A percentile compares a stretch with the other conserved stretches of the same genome.
phyloP scores from a whole-genome alignment of 306 rosid species.

The Fragaria nilgerrensis region DNA sequence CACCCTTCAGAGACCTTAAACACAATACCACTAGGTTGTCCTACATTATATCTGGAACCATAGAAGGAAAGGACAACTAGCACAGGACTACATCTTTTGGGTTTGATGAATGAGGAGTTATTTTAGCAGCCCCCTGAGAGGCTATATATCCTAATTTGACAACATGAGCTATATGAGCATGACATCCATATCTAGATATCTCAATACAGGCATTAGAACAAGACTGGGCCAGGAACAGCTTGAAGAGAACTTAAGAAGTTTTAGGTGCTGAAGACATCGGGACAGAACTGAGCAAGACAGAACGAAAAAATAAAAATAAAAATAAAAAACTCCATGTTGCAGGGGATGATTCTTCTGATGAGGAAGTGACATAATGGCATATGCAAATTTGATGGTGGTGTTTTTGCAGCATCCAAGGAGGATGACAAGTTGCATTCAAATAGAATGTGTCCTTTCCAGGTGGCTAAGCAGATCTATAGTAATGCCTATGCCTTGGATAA shows the following conservation, averaged over 20 bases:
- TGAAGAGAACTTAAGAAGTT: not conserved
- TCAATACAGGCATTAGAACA: not conserved
- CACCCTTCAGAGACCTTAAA: not conserved
- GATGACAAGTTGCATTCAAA: not conserved
- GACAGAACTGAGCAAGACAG: not conserved
- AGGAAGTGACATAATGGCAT: not conserved
- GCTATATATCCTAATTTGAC: not conserved
- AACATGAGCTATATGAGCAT: not conserved
- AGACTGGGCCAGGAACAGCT: not conserved
- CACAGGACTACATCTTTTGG: not conserved
- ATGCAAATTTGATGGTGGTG: not conserved
- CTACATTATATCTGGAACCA: not conserved
- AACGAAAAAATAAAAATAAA: not conserved
- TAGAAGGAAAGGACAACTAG: not conserved
- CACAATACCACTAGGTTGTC: not conserved
- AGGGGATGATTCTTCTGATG: not conserved
- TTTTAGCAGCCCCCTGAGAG: not conserved
- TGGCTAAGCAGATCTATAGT: not conserved
- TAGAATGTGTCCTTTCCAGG: not conserved
- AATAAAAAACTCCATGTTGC: not conserved
- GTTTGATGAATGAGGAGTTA: not conserved
- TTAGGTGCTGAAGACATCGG: not conserved
- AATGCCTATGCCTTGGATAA: not conserved
- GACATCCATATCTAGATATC: not conserved
- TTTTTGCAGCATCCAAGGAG: not conserved